Percentiles rank a stretch among this genome's conserved stretches.
Conservation (phyloP, 257 asterid genomes). For the Mitragyna speciosa region DNA sequence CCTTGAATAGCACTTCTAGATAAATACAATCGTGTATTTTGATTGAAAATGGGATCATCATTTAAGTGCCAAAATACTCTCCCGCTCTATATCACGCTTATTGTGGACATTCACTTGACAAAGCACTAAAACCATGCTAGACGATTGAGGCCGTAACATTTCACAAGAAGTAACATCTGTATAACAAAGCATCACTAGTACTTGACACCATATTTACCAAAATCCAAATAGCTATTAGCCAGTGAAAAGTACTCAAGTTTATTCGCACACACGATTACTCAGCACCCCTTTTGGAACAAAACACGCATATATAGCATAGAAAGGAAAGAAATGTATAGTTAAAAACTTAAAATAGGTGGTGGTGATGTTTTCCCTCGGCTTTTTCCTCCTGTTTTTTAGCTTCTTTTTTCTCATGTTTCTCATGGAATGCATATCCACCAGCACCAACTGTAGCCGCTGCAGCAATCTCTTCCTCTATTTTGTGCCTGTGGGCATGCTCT, state of each 20-base stretch:
- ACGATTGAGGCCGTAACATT: background rate
- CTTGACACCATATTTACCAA: background rate
- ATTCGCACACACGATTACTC: background rate
- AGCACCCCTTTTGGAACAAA: background rate
- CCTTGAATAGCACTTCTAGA: no score
- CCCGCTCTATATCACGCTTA: no score
- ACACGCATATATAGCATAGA: background rate
- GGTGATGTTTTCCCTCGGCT: slow-evolving; percentile 43
- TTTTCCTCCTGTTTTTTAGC: slow-evolving; percentile 46
- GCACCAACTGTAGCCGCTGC: slow-evolving; percentile 52
- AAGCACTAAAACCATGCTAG: background rate
- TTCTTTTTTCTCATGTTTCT: slow-evolving; percentile 71
- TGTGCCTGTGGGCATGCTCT: slow-evolving; percentile 58
- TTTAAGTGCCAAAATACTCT: no score
- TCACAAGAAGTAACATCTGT: background rate
- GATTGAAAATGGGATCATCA: no score
- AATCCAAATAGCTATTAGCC: background rate
- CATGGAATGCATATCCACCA: slow-evolving; percentile 69
- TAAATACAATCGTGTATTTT: no score
- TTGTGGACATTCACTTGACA: background rate
- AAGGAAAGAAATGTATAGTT: background rate
- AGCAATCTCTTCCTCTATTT: slow-evolving; percentile 59
- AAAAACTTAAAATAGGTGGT: slow-evolving; percentile 11
- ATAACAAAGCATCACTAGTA: background rate
- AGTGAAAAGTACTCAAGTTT: background rate